These are phyloP conservation scores for Cladosporium austrohemisphaericum DNA, from an alignment of 2,329 filamentous ascomycete species.

Conservation along the genomic window DNA sequence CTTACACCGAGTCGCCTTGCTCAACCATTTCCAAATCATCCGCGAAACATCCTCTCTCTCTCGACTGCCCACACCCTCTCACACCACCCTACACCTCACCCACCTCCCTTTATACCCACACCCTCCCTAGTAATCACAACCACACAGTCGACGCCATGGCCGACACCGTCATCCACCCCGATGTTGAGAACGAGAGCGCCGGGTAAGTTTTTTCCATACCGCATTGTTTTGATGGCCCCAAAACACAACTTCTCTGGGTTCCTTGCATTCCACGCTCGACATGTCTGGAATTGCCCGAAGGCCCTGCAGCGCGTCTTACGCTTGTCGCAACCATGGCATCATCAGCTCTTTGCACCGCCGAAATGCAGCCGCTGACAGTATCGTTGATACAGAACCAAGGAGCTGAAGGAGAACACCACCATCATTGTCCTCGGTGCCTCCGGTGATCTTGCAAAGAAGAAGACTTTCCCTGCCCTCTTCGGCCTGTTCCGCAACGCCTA, in stretches of 20 bases:
- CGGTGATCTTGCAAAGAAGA: slow-evolving; percentile 98
- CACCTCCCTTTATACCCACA: neutral
- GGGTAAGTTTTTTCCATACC: slow-evolving; percentile 37
- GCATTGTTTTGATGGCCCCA: slow-evolving; percentile 9
- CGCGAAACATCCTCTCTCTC: slow-evolving; percentile 10
- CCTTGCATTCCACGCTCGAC: neutral
- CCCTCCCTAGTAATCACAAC: neutral
- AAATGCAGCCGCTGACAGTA: slow-evolving; percentile 1
- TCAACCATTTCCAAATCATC: slow-evolving; percentile 11
- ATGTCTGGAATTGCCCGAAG: neutral
- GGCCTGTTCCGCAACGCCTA: slow-evolving; percentile 98
- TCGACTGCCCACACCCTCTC: neutral
- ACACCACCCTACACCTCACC: neutral
- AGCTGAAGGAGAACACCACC: slow-evolving; percentile 97
- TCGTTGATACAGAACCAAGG: slow-evolving; percentile 65
- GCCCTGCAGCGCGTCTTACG: neutral
- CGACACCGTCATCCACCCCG: slow-evolving; percentile 46
- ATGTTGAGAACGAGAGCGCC: slow-evolving; percentile 42
- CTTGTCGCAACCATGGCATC: neutral
- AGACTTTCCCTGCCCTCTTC: slow-evolving; percentile 97
- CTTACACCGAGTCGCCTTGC: slow-evolving; percentile 8
- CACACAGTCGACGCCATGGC: slow-evolving; percentile 36
- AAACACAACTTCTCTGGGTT: no score
- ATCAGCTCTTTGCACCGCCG: neutral
- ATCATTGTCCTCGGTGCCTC: slow-evolving; percentile 96